These are phyloP conservation scores for Onygena corvina DNA, from an alignment of 2,329 filamentous ascomycete genomes.

Conservation along the genomic window DNA sequence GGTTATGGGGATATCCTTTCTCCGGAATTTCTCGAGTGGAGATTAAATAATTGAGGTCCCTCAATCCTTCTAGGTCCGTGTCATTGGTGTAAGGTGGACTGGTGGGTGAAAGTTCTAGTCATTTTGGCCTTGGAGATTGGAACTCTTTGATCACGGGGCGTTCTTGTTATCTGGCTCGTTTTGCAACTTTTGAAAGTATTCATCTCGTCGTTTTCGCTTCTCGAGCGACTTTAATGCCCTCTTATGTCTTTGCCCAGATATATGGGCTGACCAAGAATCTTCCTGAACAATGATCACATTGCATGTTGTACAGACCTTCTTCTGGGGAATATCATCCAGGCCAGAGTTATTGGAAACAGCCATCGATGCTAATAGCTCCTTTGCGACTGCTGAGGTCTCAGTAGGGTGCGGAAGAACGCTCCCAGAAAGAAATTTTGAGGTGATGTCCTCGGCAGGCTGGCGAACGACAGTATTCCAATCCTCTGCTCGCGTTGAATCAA, in stretches of 20 bases:
- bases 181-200: slow-evolving; percentile 22
- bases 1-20: slow-evolving; percentile 68
- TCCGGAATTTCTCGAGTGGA: slow-evolving; percentile 65
- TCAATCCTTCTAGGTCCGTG: too few relatives aligned
- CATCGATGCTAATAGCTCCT: slow-evolving; percentile 46
- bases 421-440: slow-evolving; percentile 50
- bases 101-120: too few relatives aligned
- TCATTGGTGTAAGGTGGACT: too few relatives aligned
- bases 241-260: slow-evolving; percentile 46
- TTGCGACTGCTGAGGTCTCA: slow-evolving; percentile 47
- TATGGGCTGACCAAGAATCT: slow-evolving; percentile 41
- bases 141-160: neutral
- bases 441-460: slow-evolving; percentile 50
- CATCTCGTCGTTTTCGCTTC: slow-evolving; percentile 23
- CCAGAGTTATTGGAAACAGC: slow-evolving; percentile 35
- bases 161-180: slow-evolving; percentile 9
- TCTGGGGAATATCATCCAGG: slow-evolving; percentile 40
- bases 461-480: slow-evolving; percentile 54
- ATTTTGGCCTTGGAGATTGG: neutral
- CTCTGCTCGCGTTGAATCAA: slow-evolving; percentile 63
- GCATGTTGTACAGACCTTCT: slow-evolving; percentile 57
- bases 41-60: slow-evolving; percentile 23
- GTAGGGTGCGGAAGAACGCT: slow-evolving; percentile 43
- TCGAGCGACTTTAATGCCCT: slow-evolving; percentile 35
- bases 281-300: slow-evolving; percentile 38